A percentile compares a stretch with the other conserved stretches of the same genome.
phyloP scores from a whole-genome alignment of 2,329 filamentous ascomycete species.

The Xylaria arbuscula region DNA sequence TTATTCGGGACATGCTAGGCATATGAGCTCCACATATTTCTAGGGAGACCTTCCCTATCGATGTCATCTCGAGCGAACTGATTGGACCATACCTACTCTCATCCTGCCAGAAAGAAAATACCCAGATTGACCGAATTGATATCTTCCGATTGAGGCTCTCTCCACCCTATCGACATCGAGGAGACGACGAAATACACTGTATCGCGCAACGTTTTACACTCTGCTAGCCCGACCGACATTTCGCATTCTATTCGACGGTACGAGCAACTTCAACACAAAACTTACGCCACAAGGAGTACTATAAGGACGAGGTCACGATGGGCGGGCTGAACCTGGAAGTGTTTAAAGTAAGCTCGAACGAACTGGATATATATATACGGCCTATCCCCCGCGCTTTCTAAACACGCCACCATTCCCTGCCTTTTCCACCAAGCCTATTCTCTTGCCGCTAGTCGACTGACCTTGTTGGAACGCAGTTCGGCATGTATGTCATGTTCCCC shows the following conservation, averaged over 20 bases:
- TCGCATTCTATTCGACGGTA: neutral
- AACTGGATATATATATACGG: neutral
- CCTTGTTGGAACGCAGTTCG: constrained; percentile 72
- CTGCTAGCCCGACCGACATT: neutral
- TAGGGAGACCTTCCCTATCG: constrained; percentile 22
- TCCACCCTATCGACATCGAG: neutral
- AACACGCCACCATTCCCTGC: too few species aligned
- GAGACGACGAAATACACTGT: neutral
- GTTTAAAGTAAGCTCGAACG: constrained; percentile 76
- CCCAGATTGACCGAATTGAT: constrained; percentile 19
- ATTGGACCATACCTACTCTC: constrained; percentile 20
- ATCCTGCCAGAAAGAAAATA: constrained; percentile 32
- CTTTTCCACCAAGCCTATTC: neutral
- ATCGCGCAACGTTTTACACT: neutral
- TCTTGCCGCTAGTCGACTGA: neutral
- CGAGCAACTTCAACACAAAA: too few species aligned
- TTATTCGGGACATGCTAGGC: too few species aligned
- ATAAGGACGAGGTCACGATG: constrained; percentile 59
- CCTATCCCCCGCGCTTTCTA: too few species aligned
- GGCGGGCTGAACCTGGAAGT: constrained; percentile 91
- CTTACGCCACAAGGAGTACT: neutral
- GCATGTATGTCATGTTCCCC: constrained; percentile 98
- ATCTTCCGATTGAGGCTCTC: constrained; percentile 23
- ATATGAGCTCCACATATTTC: neutral
- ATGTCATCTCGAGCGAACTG: constrained; percentile 24